phyloP scores from a whole-genome alignment of 768 basidiomycete species.

The Paxillus ammoniavirescens region DNA sequence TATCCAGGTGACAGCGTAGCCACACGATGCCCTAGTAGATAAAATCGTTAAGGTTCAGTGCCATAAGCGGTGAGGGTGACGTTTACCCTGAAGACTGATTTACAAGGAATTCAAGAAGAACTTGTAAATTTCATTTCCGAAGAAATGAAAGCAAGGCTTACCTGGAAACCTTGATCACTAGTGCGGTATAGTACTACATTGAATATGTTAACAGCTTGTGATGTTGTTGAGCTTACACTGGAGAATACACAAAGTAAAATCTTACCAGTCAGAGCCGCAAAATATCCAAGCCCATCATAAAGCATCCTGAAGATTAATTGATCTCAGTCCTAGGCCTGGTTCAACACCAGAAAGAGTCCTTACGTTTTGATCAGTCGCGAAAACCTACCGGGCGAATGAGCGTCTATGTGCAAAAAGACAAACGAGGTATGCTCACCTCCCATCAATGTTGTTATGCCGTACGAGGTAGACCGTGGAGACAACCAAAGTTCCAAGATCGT shows the following conservation, averaged over 20 bases:
- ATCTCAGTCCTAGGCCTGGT: conserved; percentile 5
- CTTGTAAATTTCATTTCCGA: conserved; percentile 3
- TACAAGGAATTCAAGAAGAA: conserved; percentile 1
- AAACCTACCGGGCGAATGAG: conserved; percentile 18
- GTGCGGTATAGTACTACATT: conserved; percentile 51
- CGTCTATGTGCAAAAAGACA: neutral
- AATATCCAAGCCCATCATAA: conserved; percentile 65
- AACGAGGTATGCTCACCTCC: conserved; percentile 16
- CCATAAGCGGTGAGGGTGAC: neutral
- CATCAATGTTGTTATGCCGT: conserved; percentile 32
- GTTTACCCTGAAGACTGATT: conserved; percentile 51
- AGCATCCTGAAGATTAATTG: conserved; percentile 49
- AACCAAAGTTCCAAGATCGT: conserved; percentile 50
- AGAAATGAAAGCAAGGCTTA: conserved; percentile 23
- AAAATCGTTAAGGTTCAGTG: neutral
- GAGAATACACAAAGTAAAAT: neutral
- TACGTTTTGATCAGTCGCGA: conserved; percentile 29
- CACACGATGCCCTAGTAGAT: conserved; percentile 46
- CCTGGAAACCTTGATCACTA: conserved; percentile 41
- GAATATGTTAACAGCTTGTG: conserved; percentile 46
- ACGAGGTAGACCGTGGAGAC: conserved; percentile 53
- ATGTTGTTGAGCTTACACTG: neutral
- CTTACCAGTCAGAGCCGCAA: conserved; percentile 52
- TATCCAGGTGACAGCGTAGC: conserved; percentile 57
- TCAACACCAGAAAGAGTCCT: neutral